Evolutionary conservation across 2,329 filamentous ascomycete genomes (phyloP), one percentile per base, ranked within the genome.

Genomic region (Colletotrichum godetiae): DNA sequence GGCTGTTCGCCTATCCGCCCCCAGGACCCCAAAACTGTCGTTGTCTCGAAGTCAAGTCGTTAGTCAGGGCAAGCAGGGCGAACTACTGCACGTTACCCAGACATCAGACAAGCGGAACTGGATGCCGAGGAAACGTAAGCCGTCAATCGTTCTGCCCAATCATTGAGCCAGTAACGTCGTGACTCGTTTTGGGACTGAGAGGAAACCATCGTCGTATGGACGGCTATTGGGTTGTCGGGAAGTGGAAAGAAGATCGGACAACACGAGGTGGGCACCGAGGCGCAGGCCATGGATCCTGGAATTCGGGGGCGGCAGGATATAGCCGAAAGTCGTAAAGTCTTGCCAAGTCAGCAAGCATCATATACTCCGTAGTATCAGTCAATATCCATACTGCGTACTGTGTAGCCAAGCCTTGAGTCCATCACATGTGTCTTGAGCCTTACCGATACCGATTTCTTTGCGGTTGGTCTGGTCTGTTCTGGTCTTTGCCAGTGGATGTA

Each of bases 81-180:
- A 24, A 35, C 59, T 64, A 37, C 69, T 61, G 49, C 64, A 68
- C n/a, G 37, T 37, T 22, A 63, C 42, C 8, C 19, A 49, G n/a
- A 33, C 55, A 53, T 60, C 12, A 67, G 68, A 49, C 58, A 62
- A 63, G 27, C 35, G 22, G 31, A 35, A 24, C 29, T 68, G 58
- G 65, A 35, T 64, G 69, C 55, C 33, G 59, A 69, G 69, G 59
- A 64, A 69, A 72, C 70, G 59, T 53, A 55, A 49, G n/a, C 37
- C 33, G 35, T 22, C 57, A 27, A 22, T 37, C 22, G 7, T 56
- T 57, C 33, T 35, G 53, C 15, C 24, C 55, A 49, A 33, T 53
- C 22, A 55, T 31, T 55, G 63, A 52, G 24, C 42, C 63, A 37
- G 56, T 56, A 61, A 61, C 68, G 31, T 31, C 8, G 12, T 33